phyloP scores from a whole-genome alignment of 352 stramenopile species.

The Saprolegnia parasitica region DNA sequence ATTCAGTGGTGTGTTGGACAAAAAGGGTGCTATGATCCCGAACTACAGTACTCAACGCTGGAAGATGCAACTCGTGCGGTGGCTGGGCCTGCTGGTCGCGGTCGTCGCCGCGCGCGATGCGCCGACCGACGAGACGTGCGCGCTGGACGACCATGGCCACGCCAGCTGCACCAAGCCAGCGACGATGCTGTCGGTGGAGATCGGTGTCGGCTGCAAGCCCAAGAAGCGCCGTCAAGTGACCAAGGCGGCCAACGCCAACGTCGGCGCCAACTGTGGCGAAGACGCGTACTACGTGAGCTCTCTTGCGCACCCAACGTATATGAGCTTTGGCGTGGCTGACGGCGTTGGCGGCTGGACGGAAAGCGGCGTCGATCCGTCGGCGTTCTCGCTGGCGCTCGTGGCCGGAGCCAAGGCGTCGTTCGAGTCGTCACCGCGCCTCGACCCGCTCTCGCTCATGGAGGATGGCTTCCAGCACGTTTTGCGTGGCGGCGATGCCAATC shows the following conservation, averaged over 20 bases:
- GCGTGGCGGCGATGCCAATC: constrained; percentile 16
- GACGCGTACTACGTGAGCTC: constrained; percentile 17
- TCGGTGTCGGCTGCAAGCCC: constrained; percentile 25
- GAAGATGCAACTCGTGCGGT: no score
- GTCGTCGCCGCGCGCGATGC: background rate
- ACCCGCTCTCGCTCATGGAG: constrained; percentile 4
- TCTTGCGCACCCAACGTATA: background rate
- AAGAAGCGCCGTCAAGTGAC: constrained; percentile 15
- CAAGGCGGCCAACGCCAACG: constrained; percentile 5
- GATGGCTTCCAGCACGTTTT: constrained; percentile 16
- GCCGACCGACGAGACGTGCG: background rate
- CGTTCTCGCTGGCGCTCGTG: constrained; percentile 21
- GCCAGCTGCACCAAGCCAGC: background rate
- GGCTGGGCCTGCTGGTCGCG: no score
- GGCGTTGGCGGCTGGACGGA: constrained; percentile 21
- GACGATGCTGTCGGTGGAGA: background rate
- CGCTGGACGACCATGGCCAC: background rate
- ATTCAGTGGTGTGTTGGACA: no score
- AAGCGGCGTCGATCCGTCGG: constrained; percentile 21
- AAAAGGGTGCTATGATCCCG: no score
- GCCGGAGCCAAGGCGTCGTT: constrained; percentile 13
- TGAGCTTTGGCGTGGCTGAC: constrained; percentile 17
- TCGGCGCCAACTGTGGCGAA: constrained; percentile 12
- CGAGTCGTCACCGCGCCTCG: background rate
- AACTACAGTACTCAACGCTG: no score